Evolutionary conservation across 106 monocot genomes (phyloP).

Genomic region (Triglochin maritima): DNA sequence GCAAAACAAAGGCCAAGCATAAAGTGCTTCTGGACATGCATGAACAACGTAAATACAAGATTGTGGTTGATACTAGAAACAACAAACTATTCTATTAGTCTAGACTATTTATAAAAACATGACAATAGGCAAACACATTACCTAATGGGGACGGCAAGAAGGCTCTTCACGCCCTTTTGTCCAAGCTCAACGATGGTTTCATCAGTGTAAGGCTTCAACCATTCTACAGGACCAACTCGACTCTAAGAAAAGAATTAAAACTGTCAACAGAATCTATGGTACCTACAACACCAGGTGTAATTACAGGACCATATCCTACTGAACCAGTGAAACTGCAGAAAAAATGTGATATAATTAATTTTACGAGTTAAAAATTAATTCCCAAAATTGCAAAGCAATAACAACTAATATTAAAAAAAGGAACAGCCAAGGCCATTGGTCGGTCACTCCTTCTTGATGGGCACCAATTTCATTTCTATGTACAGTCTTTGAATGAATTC

Average conservation of each 20-base stretch:
- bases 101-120: neutral
- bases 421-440: no score
- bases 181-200: constrained; percentile 88
- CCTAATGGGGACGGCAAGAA: constrained; percentile 97
- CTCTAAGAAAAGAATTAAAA: constrained; percentile 34
- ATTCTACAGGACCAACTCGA: constrained; percentile 96
- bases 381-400: no score
- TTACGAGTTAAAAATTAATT: no score
- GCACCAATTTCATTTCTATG: no score
- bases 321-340: no score
- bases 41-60: neutral
- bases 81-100: neutral
- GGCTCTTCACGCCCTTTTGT: constrained; percentile 76
- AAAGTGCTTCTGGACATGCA: neutral
- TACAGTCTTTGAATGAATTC: no score
- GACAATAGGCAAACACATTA: constrained; percentile 4
- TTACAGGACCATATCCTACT: no score
- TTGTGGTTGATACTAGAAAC: neutral
- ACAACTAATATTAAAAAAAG: no score
- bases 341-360: no score
- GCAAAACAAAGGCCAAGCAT: neutral
- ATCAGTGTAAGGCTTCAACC: constrained; percentile 97
- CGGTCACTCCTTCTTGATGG: no score
- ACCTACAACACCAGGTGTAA: no score
- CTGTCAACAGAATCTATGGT: neutral